Base-by-base conservation (phyloP, 768 basidiomycete species). In the Rhizopogon salebrosus region DNA sequence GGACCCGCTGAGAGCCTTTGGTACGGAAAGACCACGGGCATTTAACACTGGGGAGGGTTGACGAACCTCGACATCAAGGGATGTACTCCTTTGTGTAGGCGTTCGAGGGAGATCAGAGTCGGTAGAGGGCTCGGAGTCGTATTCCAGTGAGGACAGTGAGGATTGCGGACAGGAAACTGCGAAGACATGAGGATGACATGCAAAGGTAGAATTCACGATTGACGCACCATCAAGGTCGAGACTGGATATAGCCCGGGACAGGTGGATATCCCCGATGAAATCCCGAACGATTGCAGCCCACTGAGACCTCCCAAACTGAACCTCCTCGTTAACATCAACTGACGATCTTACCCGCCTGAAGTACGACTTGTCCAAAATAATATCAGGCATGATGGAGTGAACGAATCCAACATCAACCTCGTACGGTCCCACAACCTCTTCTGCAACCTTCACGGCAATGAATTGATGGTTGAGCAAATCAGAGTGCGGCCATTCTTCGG, bases 231-330 rank as follows among this genome's bases (percentile, higher is more conserved):
- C 50, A n/a, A 23, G 9, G 39, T 46, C 40, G 39, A 22, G 41
- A n/a, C 20, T 24, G 22, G 34, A 34, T 42, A 49, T 29, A n/a
- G 11, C 27, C 42, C 27, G 26, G 23, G 27, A 51, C 10, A 34
- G 13, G 11, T 22, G 27, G 8, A 54, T 39, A 54, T 37, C 67
- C 38, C 70, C 71, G 29, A 75, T 64, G 51, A 81, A 64, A 57
- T 70, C 72, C 54, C 71, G 69, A 38, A 76, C 66, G 35, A 73
- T 62, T 22, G 70, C 64, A 18, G 72, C 62, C 80, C 79, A 83
- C 31, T 57, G 65, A 54, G 73, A 62, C 59, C 67, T 74, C 43
- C 61, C 68, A 6, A 60, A 57, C 37, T 60, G 53, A 31, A 76
- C 52, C 16, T 69, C 68, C 10, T 75, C 70, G 40, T 72, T 65